A percentile compares a stretch with the other conserved stretches of the same genome.
Conservation (phyloP, 2,329 filamentous ascomycete genomes). For the Pleomassaria siparia region DNA sequence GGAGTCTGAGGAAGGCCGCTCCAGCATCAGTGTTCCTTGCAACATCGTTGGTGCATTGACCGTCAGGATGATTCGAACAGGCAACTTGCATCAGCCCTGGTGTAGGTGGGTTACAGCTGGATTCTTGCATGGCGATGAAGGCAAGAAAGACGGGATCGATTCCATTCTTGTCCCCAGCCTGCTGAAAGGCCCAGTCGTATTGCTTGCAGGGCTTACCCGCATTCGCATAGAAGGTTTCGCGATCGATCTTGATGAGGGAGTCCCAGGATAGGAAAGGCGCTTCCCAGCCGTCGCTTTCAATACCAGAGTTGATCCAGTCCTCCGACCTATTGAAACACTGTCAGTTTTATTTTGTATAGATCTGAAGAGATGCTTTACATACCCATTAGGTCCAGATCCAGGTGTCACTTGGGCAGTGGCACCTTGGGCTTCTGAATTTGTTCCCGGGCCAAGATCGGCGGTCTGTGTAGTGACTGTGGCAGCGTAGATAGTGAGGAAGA, state of each 20-base stretch:
- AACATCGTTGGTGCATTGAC: constrained; percentile 1
- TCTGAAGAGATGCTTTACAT: not conserved
- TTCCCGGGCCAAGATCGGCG: not conserved
- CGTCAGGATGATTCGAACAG: not conserved
- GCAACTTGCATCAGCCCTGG: constrained; percentile 2
- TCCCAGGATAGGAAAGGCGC: not conserved
- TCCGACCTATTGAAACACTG: not conserved
- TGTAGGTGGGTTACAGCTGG: not conserved
- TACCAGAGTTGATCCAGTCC: constrained; percentile 1
- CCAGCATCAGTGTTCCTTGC: not conserved
- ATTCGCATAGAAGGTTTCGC: not conserved
- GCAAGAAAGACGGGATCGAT: not conserved
- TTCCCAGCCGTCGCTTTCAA: constrained; percentile 1
- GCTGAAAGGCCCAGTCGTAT: constrained; percentile 1
- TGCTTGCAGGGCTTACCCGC: not conserved
- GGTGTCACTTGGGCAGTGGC: not conserved
- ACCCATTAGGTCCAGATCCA: not conserved
- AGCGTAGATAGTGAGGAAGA: not conserved
- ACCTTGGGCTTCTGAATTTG: not conserved
- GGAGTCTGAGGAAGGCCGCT: not conserved
- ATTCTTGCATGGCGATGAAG: constrained; percentile 1
- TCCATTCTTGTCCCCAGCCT: not conserved
- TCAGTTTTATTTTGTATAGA: not conserved
- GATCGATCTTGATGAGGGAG: constrained; percentile 2
- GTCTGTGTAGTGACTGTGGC: not conserved